Conservation (phyloP, 139 green algal genomes). For the Dunaliella primolecta region DNA sequence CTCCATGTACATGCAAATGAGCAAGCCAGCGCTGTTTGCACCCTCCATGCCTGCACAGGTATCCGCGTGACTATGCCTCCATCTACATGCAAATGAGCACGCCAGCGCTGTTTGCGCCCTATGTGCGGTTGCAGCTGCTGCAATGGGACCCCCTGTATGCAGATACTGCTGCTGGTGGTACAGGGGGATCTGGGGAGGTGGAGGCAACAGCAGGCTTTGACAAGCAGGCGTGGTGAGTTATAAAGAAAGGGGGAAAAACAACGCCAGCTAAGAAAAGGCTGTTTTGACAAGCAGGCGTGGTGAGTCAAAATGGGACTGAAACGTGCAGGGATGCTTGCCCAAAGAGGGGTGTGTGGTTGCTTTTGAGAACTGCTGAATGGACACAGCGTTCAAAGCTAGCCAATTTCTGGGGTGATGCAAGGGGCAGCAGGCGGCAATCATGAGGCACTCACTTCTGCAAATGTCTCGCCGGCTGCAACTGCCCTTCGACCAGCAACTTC, state of each 20-base stretch:
- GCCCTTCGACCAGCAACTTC: too few species aligned
- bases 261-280: too few species aligned
- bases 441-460: too few species aligned
- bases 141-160: constrained; percentile 82
- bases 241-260: background rate
- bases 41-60: constrained; percentile 73
- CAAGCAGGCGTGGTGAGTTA: constrained; percentile 17
- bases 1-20: constrained; percentile 71
- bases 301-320: too few species aligned
- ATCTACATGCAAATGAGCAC: constrained; percentile 74
- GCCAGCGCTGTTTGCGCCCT: constrained; percentile 89
- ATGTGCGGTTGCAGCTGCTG: constrained; percentile 88
- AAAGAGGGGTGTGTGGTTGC: too few species aligned
- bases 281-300: constrained; percentile 66
- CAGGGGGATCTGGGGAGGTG: constrained; percentile 3
- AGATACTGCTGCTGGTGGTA: background rate
- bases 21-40: constrained; percentile 82
- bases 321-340: too few species aligned
- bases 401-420: too few species aligned
- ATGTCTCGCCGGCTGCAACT: too few species aligned
- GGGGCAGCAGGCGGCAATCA: too few species aligned
- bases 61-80: constrained; percentile 47
- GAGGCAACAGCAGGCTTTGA: constrained; percentile 22
- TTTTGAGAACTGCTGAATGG: too few species aligned
- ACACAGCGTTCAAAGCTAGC: too few species aligned